A percentile compares a stretch with the other conserved stretches of the same genome.
These are phyloP conservation scores for Fusarium sp. DNA, from an alignment of 2,329 filamentous ascomycete genomes.

Conservation along the genomic window DNA sequence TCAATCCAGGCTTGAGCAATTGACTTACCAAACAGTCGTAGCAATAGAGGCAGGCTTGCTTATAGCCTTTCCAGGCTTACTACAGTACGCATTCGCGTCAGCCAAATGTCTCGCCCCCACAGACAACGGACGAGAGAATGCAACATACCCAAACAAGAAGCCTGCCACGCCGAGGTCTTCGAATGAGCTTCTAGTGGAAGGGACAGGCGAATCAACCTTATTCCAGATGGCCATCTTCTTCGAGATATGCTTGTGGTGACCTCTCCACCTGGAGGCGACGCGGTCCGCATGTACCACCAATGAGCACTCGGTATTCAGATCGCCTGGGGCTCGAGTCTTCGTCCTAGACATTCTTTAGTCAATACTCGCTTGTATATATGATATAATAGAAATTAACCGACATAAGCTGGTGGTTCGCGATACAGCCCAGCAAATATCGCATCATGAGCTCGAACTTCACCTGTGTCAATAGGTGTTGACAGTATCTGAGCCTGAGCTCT, in stretches of 20 bases:
- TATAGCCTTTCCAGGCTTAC: not conserved
- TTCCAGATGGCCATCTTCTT: not conserved
- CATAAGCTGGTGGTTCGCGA: constrained; percentile 10
- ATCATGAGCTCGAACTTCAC: constrained; percentile 16
- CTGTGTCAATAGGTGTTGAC: constrained; percentile 4
- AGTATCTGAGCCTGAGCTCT: constrained; percentile 1
- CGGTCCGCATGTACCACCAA: not conserved
- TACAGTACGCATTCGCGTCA: not conserved
- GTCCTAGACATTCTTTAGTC: not conserved
- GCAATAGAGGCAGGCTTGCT: not conserved
- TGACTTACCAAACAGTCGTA: not conserved
- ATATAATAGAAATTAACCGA: rapidly evolving
- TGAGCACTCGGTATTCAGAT: not conserved
- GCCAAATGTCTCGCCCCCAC: not conserved
- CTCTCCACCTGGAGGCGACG: not conserved
- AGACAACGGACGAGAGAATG: rapidly evolving
- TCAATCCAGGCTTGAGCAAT: not conserved
- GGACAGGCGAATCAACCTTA: rapidly evolving
- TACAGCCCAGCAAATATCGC: constrained; percentile 8
- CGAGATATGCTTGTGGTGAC: not conserved
- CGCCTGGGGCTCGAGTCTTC: not conserved
- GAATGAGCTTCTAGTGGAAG: rapidly evolving
- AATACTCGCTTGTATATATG: rapidly evolving
- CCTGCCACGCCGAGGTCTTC: not conserved
- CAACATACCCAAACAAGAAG: not conserved